Evolutionary conservation across 1,139 yeast species (phyloP).

Genomic region (Geotrichum europaeum): DNA sequence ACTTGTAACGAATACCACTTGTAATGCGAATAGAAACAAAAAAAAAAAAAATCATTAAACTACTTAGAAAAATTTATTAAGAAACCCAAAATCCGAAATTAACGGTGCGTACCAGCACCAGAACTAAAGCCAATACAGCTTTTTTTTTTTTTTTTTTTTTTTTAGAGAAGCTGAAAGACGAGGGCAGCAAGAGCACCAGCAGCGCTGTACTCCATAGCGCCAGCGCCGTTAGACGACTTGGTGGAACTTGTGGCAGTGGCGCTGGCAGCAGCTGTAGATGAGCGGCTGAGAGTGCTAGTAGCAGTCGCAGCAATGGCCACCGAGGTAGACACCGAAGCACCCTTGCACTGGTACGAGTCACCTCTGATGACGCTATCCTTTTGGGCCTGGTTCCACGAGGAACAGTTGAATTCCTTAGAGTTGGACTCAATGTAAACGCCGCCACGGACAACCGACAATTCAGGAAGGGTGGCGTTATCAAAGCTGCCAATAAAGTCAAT

Average conservation of each 20-base stretch:
- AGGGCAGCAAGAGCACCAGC: conserved; percentile 35
- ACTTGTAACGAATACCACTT: not conserved
- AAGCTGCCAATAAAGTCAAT: conserved; percentile 74
- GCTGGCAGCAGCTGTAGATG: conserved; percentile 21
- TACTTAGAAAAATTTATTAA: not conserved
- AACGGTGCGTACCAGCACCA: not conserved
- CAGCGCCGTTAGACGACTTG: conserved; percentile 37
- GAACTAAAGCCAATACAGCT: not conserved
- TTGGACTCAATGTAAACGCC: conserved; percentile 76
- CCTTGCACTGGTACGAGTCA: conserved; percentile 79
- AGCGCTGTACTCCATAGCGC: conserved; percentile 33
- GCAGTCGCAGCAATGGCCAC: conserved; percentile 33
- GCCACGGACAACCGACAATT: conserved; percentile 77
- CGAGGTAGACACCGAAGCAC: conserved; percentile 56
- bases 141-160: not conserved
- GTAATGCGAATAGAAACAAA: not conserved
- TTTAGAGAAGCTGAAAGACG: conserved; percentile 30
- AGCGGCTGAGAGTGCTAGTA: conserved; percentile 19
- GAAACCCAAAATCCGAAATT: not conserved
- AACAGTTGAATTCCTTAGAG: conserved; percentile 74
- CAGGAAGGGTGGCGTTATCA: conserved; percentile 67
- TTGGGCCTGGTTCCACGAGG: conserved; percentile 52
- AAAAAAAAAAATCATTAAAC: not conserved
- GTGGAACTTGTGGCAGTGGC: conserved; percentile 34
- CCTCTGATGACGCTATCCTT: conserved; percentile 76